These are phyloP conservation scores for Stachybotrys chartarum DNA, from an alignment of 2,329 filamentous ascomycete genomes.

Conservation along the genomic window DNA sequence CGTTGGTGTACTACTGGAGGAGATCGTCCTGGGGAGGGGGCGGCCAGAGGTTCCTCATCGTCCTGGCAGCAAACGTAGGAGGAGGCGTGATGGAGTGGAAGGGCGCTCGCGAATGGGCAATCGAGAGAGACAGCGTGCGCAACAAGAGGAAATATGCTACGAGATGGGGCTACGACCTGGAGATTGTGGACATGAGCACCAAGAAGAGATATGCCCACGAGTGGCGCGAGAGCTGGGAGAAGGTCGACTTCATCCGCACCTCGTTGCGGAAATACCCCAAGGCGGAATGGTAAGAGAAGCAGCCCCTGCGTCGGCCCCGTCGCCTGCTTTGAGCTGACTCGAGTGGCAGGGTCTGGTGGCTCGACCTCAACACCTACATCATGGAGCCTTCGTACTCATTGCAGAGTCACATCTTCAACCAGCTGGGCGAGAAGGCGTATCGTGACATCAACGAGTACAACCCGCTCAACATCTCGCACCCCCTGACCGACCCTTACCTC, in stretches of 20 bases:
- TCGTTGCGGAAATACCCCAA: constrained; percentile 89
- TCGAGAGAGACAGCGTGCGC: constrained; percentile 89
- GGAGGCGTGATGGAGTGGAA: constrained; percentile 99
- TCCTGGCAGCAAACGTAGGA: constrained; percentile 87
- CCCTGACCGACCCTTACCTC: constrained; percentile 65
- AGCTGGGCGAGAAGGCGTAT: constrained; percentile 68
- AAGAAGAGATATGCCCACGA: constrained; percentile 98
- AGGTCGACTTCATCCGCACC: constrained; percentile 87
- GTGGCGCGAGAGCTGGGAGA: constrained; percentile 99
- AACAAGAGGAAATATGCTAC: constrained; percentile 89
- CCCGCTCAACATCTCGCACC: constrained; percentile 87
- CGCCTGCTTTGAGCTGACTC: constrained; percentile 18
- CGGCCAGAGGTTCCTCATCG: constrained; percentile 87
- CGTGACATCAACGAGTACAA: constrained; percentile 97
- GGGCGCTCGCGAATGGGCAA: constrained; percentile 93
- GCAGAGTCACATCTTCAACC: constrained; percentile 82
- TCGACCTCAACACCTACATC: constrained; percentile 94
- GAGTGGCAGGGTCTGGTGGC: constrained; percentile 89
- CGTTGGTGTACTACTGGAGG: constrained; percentile 57
- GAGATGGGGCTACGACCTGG: constrained; percentile 89
- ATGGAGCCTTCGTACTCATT: constrained; percentile 94
- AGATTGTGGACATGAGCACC: constrained; percentile 97
- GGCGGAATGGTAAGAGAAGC: constrained; percentile 74
- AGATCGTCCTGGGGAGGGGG: constrained; percentile 68
- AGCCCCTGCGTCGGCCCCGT: not conserved